These are phyloP conservation scores for Podaxis sp. DNA, from an alignment of 768 basidiomycete genomes.

Conservation along the genomic window DNA sequence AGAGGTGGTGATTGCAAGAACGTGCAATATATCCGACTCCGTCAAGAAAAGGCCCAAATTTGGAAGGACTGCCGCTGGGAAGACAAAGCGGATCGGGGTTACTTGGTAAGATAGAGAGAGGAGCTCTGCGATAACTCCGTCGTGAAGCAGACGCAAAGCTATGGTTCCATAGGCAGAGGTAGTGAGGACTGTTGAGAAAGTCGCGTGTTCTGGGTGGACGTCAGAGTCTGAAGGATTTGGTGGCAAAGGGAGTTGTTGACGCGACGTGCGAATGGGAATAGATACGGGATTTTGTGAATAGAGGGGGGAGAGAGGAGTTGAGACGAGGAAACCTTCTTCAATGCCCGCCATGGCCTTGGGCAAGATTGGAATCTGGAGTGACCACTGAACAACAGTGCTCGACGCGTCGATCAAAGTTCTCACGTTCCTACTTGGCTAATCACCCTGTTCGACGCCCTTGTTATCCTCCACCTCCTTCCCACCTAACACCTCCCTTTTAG, in stretches of 20 bases:
- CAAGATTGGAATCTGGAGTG: not conserved
- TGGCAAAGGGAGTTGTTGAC: slow-evolving; percentile 52
- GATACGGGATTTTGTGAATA: slow-evolving; percentile 52
- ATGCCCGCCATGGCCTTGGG: slow-evolving; percentile 21
- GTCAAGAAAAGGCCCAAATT: slow-evolving; percentile 65
- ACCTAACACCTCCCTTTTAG: not conserved
- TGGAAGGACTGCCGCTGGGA: slow-evolving; percentile 67
- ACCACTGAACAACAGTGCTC: not conserved
- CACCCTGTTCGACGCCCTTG: not conserved
- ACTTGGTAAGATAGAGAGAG: slow-evolving; percentile 67
- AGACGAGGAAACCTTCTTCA: slow-evolving; percentile 46
- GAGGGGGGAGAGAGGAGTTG: slow-evolving; percentile 66
- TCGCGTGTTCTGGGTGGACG: slow-evolving; percentile 72
- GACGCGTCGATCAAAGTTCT: slow-evolving; percentile 13
- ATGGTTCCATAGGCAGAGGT: slow-evolving; percentile 61
- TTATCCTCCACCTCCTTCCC: not conserved
- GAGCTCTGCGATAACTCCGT: slow-evolving; percentile 73
- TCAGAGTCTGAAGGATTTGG: slow-evolving; percentile 40
- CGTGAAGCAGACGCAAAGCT: slow-evolving; percentile 73
- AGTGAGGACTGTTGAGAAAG: slow-evolving; percentile 57
- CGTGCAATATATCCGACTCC: slow-evolving; percentile 56
- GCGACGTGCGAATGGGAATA: slow-evolving; percentile 57
- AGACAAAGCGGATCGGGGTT: slow-evolving; percentile 73
- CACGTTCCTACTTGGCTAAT: not conserved
- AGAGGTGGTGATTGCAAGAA: slow-evolving; percentile 64